Base-by-base conservation (phyloP, 306 rosid species). In the Comarum palustre region DNA sequence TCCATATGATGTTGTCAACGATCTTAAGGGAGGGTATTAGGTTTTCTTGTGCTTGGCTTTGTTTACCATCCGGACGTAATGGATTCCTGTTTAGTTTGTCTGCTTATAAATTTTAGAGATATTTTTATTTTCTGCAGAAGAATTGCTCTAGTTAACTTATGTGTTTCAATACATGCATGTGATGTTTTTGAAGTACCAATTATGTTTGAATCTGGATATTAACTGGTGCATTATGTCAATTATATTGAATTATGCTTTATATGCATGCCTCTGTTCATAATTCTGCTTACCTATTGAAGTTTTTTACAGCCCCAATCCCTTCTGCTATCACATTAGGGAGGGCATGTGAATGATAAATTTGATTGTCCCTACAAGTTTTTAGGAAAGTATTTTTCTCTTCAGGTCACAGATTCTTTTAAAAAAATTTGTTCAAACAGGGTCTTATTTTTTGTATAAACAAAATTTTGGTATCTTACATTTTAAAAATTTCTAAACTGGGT, bases 1-100 rank as follows among this genome's bases (percentile, higher is more conserved):
- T 81, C 99, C 99, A 0, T 94, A 94, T 3, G 97, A 94, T 80
- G 99, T 94, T 0, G 99, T 94, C 73, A 94, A 94, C 13, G 99
- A 94, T 60, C 92, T 94, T n/a, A 94, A 94, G 69, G 99, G 99
- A 0, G 99, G 99, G 1, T 94, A 94, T 62, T 94, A 91, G 85
- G 71, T 46, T 6, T 65, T 5, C 8, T 60, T 29, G 62, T 2
- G 24, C 22, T 62, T 69, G 22, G 42, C 68, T 45, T 76, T 34
- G 38, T 68, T 0, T 20, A 32, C 14, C 73, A 47, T 65, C 31
- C 55, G 68, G 68, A 58, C 50, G 27, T 7, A 3, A 27, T 3
- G 71, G 45, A 9, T 43, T 29, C 45, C 32, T 62, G 1, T 12
- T 27, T 47, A 63, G 54, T 63, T 38, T 54, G 13, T 66, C 5